Evolutionary conservation across 78 protist species (phyloP).

Genomic region (Guillardia theta): DNA sequence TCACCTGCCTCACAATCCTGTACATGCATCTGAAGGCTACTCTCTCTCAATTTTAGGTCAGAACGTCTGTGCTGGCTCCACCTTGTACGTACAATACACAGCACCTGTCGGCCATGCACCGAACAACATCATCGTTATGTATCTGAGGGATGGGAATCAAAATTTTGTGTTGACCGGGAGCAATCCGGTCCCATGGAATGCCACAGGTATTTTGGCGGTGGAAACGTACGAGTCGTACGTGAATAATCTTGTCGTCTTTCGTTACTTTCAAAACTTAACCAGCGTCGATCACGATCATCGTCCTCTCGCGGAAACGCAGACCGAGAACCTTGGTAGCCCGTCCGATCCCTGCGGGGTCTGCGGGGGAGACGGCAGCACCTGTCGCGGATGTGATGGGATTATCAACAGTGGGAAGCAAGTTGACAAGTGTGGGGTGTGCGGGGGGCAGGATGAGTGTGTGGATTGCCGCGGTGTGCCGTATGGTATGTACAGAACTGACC

Average conservation of each 20-base stretch:
- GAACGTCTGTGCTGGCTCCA: conserved; percentile 51
- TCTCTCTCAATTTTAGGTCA: no score
- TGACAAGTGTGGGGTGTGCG: conserved; percentile 32
- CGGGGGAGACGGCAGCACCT: not conserved
- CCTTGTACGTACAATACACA: not conserved
- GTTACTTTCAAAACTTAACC: not conserved
- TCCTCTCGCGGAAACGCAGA: not conserved
- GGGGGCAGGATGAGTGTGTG: not conserved
- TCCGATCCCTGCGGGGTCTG: conserved; percentile 41
- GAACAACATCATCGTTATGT: not conserved
- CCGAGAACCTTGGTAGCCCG: not conserved
- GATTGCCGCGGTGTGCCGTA: conserved; percentile 47
- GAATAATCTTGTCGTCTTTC: no score
- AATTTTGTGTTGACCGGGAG: no score
- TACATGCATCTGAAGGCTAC: no score
- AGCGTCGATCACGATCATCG: not conserved
- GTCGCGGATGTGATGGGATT: not conserved
- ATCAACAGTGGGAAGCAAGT: not conserved
- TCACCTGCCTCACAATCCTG: no score
- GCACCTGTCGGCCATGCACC: not conserved
- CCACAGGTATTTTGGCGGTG: not conserved
- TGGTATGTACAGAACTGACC: not conserved
- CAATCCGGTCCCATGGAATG: not conserved
- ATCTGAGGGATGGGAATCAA: no score
- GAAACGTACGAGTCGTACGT: not conserved